Evolutionary conservation across 1,284 basidiomycete genomes (phyloP).

Genomic region (Ustilago nuda): DNA sequence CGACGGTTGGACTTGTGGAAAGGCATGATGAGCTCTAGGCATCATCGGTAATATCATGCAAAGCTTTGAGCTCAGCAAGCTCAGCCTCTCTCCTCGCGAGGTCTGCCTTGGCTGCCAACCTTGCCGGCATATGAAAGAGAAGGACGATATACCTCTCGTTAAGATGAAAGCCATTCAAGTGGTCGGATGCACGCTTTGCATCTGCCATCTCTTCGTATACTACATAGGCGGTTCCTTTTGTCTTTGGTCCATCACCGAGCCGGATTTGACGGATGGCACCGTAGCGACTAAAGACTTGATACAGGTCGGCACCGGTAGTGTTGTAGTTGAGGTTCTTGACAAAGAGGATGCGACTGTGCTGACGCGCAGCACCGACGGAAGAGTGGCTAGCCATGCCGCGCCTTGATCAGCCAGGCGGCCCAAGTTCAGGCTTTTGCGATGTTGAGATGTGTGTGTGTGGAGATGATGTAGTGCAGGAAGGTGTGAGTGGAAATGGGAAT

Average conservation of each 20-base stretch:
- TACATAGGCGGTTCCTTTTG: slow-evolving; percentile 95
- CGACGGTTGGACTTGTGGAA: background rate
- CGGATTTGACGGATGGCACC: slow-evolving; percentile 95
- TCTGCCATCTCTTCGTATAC: slow-evolving; percentile 71
- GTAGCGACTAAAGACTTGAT: slow-evolving; percentile 97
- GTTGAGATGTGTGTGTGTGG: background rate
- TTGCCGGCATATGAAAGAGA: slow-evolving; percentile 95
- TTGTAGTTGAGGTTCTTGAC: slow-evolving; percentile 87
- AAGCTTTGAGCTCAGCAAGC: slow-evolving; percentile 84
- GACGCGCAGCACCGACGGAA: slow-evolving; percentile 38
- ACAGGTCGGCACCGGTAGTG: slow-evolving; percentile 88
- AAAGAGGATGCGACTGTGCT: slow-evolving; percentile 65
- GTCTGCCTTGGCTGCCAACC: slow-evolving; percentile 89
- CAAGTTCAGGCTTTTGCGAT: background rate
- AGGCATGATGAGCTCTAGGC: background rate
- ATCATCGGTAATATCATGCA: slow-evolving; percentile 72
- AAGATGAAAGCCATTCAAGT: slow-evolving; percentile 96
- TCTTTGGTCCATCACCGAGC: slow-evolving; percentile 88
- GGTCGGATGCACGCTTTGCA: slow-evolving; percentile 90
- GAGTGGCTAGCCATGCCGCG: slow-evolving; percentile 36
- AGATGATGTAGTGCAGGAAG: background rate
- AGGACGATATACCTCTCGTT: slow-evolving; percentile 96
- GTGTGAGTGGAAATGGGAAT: background rate
- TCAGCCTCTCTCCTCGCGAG: slow-evolving; percentile 91
- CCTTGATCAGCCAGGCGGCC: slow-evolving; percentile 12